phyloP scores from a whole-genome alignment of 2,329 filamentous ascomycete species.

The Phialophora expanda region DNA sequence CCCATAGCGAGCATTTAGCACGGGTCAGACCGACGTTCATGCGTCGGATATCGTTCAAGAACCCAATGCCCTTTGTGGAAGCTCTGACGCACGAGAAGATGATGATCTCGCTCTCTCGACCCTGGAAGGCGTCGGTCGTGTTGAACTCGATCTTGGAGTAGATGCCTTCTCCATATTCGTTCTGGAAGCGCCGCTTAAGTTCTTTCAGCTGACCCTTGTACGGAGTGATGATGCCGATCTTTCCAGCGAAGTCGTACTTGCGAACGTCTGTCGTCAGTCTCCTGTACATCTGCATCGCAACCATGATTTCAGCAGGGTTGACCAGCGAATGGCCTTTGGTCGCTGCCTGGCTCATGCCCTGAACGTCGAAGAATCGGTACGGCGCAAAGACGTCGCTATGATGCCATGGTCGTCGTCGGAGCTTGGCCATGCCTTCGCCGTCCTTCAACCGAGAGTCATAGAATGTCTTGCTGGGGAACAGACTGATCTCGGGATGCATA shows the following conservation, averaged over 20 bases:
- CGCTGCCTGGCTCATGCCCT: slow-evolving; percentile 83
- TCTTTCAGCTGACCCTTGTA: slow-evolving; percentile 92
- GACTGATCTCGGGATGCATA: slow-evolving; percentile 97
- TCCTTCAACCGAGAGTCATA: slow-evolving; percentile 88
- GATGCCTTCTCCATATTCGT: slow-evolving; percentile 75
- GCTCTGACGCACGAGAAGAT: slow-evolving; percentile 99
- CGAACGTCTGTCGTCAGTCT: slow-evolving; percentile 75
- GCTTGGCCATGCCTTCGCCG: slow-evolving; percentile 77
- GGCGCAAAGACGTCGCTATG: slow-evolving; percentile 78
- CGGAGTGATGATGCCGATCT: slow-evolving; percentile 95
- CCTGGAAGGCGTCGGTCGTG: slow-evolving; percentile 97
- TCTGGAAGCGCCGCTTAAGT: slow-evolving; percentile 74
- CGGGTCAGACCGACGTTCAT: slow-evolving; percentile 99
- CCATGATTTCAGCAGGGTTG: slow-evolving; percentile 83
- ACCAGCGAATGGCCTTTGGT: slow-evolving; percentile 84
- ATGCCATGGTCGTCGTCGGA: slow-evolving; percentile 86
- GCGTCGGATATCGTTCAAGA: slow-evolving; percentile 95
- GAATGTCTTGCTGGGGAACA: slow-evolving; percentile 87
- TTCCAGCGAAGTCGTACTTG: slow-evolving; percentile 72
- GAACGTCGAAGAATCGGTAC: slow-evolving; percentile 96
- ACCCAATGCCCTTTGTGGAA: slow-evolving; percentile 90
- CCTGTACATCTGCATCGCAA: slow-evolving; percentile 83
- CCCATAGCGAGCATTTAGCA: slow-evolving; percentile 95
- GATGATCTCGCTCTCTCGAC: slow-evolving; percentile 94
- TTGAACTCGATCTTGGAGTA: slow-evolving; percentile 90